Base-by-base conservation (phyloP, 345 rosid species). In the Acer saccharum region DNA sequence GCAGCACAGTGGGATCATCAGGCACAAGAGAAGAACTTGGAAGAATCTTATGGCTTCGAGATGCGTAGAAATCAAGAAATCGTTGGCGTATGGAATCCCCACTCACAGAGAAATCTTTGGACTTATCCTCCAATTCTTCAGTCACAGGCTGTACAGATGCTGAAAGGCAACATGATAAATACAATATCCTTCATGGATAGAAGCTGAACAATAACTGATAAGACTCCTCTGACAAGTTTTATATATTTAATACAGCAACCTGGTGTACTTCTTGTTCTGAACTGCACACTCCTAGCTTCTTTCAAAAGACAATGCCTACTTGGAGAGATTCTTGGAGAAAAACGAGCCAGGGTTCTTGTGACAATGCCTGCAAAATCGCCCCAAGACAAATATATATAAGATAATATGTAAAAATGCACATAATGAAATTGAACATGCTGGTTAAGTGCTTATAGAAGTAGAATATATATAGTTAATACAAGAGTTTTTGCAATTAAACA, bases 1-100 rank as follows among this genome's bases (percentile, higher is more conserved):
- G 82, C 72, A 95, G 85, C 80, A 95, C 99, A 8, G 99, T 93
- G 54, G 98, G 98, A 66, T 95, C 99, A 81, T 93, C 96, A 39
- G 98, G 98, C 71, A 93, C 98, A n/a, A n/a, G 99, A 63, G 99
- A 93, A 71, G 99, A 46, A 77, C 99, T 91, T 68, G 98, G 93
- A 73, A 95, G 92, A 73, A 93, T 82, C 79, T 90, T 95, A 84
- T 95, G 99, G 57, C 93, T 96, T 75, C 91, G 96, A 61, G 98
- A 88, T 76, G 98, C 94, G 78, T 87, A 95, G 83, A 93, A 95
- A 25, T 95, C 90, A 76, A 95, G 94, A 81, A 95, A 95, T 48
- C 91, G 79, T 1, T 76, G 84, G 14, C 99, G 89, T 78, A 95
- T 87, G 74, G 98, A 91, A 74, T 95, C 92, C 79, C 99, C 99